Evolutionary conservation across 164 flowering plant genomes (phyloP).

Genomic region (Stephania japonica): DNA sequence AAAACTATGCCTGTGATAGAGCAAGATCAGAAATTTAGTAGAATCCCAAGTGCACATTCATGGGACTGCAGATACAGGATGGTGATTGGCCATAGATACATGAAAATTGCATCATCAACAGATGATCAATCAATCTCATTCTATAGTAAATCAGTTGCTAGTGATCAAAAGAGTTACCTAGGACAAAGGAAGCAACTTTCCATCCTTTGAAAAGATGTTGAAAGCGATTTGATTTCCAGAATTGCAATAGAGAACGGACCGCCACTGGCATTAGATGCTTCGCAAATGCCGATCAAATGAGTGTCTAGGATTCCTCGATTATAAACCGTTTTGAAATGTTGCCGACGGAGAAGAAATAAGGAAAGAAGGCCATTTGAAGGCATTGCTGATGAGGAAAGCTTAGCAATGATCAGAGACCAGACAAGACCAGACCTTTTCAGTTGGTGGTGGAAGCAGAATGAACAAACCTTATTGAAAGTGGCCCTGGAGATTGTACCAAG

Average conservation of each 20-base stretch:
- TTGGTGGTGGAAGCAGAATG: conserved; percentile 8
- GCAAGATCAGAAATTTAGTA: not conserved
- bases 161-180: conserved; percentile 5
- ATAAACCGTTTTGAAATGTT: not conserved
- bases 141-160: not conserved
- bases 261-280: not conserved
- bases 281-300: not conserved
- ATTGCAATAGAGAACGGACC: not conserved
- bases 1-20: conserved; percentile 12
- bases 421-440: not conserved
- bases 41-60: not conserved
- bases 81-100: not conserved
- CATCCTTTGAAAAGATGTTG: conserved; percentile 11
- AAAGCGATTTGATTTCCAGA: not conserved
- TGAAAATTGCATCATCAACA: not conserved
- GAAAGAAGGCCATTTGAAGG: conserved; percentile 8
- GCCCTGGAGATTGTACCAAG: not conserved
- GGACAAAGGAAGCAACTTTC: conserved; percentile 16
- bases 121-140: not conserved
- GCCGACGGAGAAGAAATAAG: not conserved
- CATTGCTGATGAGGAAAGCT: conserved; percentile 9
- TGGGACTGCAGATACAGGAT: not conserved
- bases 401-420: not conserved
- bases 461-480: not conserved
- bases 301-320: not conserved